Percentiles rank a stretch among this genome's conserved stretches.
phyloP scores from a whole-genome alignment of 768 basidiomycete genomes.

The Russula sp. region DNA sequence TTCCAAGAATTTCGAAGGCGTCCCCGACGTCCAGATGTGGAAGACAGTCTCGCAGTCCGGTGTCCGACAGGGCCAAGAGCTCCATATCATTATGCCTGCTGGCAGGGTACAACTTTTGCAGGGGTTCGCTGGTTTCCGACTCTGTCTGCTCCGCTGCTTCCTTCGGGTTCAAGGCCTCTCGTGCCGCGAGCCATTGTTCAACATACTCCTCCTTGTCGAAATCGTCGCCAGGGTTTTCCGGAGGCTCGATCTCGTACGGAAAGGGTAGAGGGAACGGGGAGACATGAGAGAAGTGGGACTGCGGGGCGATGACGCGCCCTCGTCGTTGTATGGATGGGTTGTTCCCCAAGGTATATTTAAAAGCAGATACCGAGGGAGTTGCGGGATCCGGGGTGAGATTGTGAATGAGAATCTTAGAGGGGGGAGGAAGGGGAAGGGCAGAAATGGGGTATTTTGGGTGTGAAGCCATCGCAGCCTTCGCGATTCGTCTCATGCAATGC shows the following conservation, averaged over 20 bases:
- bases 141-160: slow-evolving; percentile 23
- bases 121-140: slow-evolving; percentile 25
- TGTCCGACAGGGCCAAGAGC: slow-evolving; percentile 68
- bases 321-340: slow-evolving; percentile 65
- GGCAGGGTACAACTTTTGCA: slow-evolving; percentile 41
- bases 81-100: slow-evolving; percentile 45
- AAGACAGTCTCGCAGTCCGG: slow-evolving; percentile 64
- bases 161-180: slow-evolving; percentile 46
- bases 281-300: slow-evolving; percentile 73
- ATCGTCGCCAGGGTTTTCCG: slow-evolving; percentile 39
- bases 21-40: slow-evolving; percentile 87
- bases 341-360: slow-evolving; percentile 42
- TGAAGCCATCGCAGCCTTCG: not conserved
- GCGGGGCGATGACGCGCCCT: slow-evolving; percentile 47
- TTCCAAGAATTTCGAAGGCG: slow-evolving; percentile 59
- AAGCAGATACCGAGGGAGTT: slow-evolving; percentile 44
- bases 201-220: slow-evolving; percentile 56
- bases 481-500: not conserved
- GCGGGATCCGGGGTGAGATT: slow-evolving; percentile 53
- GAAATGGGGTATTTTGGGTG: slow-evolving; percentile 38
- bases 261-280: slow-evolving; percentile 78
- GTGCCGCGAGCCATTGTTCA: slow-evolving; percentile 66
- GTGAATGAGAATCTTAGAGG: slow-evolving; percentile 35
- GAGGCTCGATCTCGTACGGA: slow-evolving; percentile 66
- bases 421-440: slow-evolving; percentile 43